Percentiles rank a stretch among this genome's conserved stretches.
Evolutionary conservation across 2,329 filamentous ascomycete species (phyloP).

Genomic region (Ophioceras dolichostomum): DNA sequence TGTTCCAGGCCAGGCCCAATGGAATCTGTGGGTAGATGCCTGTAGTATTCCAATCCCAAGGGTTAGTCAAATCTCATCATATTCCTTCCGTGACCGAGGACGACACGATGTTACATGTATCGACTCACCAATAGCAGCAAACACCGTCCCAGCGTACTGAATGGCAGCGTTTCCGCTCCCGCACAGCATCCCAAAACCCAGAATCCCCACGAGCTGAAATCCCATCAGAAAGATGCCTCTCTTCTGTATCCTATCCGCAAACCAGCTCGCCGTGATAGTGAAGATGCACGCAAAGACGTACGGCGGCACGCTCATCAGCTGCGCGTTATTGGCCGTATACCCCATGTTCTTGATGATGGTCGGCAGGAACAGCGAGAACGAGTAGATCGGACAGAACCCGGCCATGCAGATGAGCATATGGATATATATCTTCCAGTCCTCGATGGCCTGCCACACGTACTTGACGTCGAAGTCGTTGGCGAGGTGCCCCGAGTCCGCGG

Average conservation of each 20-base stretch:
- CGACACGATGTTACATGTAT: not conserved
- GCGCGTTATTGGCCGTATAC: conserved; percentile 13
- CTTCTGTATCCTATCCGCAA: conserved; percentile 51
- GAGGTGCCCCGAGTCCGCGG: conserved; percentile 27
- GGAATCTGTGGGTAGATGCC: conserved; percentile 80
- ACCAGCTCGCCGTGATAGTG: conserved; percentile 50
- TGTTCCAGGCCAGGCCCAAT: conserved; percentile 77
- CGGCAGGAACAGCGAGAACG: conserved; percentile 13
- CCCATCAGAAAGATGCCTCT: conserved; percentile 58
- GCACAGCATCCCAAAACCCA: conserved; percentile 56
- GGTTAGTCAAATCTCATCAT: no score
- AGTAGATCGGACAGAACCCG: conserved; percentile 12
- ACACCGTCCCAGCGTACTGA: conserved; percentile 57
- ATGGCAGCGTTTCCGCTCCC: conserved; percentile 37
- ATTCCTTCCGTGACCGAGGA: not conserved
- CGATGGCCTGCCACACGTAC: conserved; percentile 41
- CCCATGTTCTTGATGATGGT: conserved; percentile 16
- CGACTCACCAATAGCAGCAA: conserved; percentile 39
- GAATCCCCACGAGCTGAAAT: conserved; percentile 46
- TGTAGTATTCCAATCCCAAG: no score
- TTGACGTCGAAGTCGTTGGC: conserved; percentile 46
- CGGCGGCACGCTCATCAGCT: conserved; percentile 15
- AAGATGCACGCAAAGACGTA: conserved; percentile 38
- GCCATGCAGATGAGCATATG: conserved; percentile 22
- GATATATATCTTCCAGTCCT: conserved; percentile 42